Evolutionary conservation across 2,329 filamentous ascomycete genomes (phyloP).

Genomic region (Teratosphaeria gauchensis): DNA sequence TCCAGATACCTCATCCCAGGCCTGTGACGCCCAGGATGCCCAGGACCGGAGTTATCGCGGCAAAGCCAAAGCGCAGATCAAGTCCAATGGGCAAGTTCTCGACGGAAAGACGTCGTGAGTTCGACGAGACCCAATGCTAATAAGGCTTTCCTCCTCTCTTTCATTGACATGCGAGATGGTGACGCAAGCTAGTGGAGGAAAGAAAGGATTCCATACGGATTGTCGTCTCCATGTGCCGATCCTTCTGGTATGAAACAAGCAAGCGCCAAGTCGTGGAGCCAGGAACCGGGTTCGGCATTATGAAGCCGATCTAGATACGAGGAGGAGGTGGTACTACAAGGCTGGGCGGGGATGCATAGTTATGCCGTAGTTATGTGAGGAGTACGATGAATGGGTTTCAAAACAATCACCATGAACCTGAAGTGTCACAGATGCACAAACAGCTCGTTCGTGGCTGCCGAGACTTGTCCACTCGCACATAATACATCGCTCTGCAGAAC

Average conservation of each 20-base stretch:
- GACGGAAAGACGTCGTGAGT: not conserved
- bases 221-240: not conserved
- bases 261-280: not conserved
- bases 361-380: not conserved
- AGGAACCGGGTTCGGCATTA: not conserved
- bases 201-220: not conserved
- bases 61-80: not conserved
- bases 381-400: no score
- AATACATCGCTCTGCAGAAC: no score
- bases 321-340: not conserved
- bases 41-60: not conserved
- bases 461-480: not conserved
- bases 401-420: no score
- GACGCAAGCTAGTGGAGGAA: not conserved
- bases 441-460: no score
- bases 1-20: not conserved
- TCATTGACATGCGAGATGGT: not conserved
- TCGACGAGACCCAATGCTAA: not conserved
- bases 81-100: not conserved
- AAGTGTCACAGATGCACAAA: no score
- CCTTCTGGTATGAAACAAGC: not conserved
- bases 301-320: not conserved
- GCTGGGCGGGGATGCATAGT: not conserved
- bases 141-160: not conserved
- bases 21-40: no score